These are phyloP conservation scores for Ascochyta fabae DNA, from an alignment of 2,329 filamentous ascomycete species.

Conservation along the genomic window DNA sequence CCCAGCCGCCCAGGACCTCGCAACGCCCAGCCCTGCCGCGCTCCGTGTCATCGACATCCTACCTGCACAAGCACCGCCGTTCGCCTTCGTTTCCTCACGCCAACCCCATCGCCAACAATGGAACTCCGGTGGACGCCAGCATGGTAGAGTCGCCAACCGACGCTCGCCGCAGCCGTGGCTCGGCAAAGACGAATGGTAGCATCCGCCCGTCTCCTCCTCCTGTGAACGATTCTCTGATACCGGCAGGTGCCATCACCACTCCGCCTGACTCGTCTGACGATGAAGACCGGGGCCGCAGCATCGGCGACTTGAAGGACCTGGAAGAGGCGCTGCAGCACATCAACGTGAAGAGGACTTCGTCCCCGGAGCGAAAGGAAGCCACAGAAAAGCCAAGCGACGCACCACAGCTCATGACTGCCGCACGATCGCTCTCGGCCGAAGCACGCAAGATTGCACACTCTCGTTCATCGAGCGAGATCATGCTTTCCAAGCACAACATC, in stretches of 20 bases:
- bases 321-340: constrained; percentile 85
- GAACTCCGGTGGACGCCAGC: constrained; percentile 29
- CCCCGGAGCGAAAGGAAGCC: constrained; percentile 55
- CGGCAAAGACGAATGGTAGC: constrained; percentile 59
- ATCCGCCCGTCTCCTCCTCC: constrained; percentile 86
- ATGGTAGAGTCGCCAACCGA: constrained; percentile 30
- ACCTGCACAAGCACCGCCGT: constrained; percentile 67
- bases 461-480: constrained; percentile 64
- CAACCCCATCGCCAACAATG: constrained; percentile 42
- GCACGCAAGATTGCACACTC: constrained; percentile 68
- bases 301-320: constrained; percentile 66
- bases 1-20: constrained; percentile 41
- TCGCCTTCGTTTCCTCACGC: constrained; percentile 57
- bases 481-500: constrained; percentile 54
- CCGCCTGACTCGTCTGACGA: constrained; percentile 93
- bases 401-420: constrained; percentile 26
- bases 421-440: constrained; percentile 56
- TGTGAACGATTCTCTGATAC: constrained; percentile 76
- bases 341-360: constrained; percentile 67
- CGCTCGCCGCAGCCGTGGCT: constrained; percentile 33
- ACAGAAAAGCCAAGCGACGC: constrained; percentile 27
- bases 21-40: constrained; percentile 59
- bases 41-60: constrained; percentile 65
- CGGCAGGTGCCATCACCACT: constrained; percentile 84
- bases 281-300: constrained; percentile 67